Base-by-base conservation (phyloP, 192 early-diverging fungal species). In the Ramicandelaber brevisporus region DNA sequence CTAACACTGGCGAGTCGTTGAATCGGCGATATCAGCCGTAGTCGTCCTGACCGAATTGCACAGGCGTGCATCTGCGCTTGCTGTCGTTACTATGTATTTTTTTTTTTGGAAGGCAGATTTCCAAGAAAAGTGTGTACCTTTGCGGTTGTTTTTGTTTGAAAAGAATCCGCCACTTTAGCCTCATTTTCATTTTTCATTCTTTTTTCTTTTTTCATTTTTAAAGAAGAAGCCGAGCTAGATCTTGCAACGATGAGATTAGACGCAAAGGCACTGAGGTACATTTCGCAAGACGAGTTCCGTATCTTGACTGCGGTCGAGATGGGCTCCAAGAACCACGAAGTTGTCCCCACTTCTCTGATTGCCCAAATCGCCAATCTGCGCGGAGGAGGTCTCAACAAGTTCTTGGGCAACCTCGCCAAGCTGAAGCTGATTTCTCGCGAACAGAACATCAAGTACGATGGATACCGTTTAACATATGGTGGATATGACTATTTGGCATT, bases 401-500 rank as follows among this genome's bases (percentile, higher is more conserved):
- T 72, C 38, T 59, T 99, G 29, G 58, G 66, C 31, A 78, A 85
- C 34, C 57, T 99, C 12, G 73, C 83, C 12, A 82, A 78, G 44
- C 72, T 73, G 31, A 92, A 86, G 48, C 61, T 99, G 30, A 70
- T 99, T 37, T 65, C 80, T 17, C 61, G 70, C 34, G 84, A 55
- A 48, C 20, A 33, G 9, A 49, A 21, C 33, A 31, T 48, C 30
- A 62, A 57, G 30, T 52, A 99, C 53, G 77, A 82, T 18, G 95
- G 95, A 14, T 99, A 95, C 53, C 63, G 85, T 26, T 60, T 99
- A 33, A 87, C 92, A 15, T 99, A 99, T 44, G 84, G 88, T 29
- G 95, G 95, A n/a, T 99, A 90, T 60, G 95, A 99, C 49, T 95
- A 95, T 46, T 60, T 99, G 26, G 90, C 95, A 0, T 59, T 99